Evolutionary conservation across 148 eudicot species (phyloP), one percentile per base, ranked within the genome.

Genomic region (Diospyros kaki): DNA sequence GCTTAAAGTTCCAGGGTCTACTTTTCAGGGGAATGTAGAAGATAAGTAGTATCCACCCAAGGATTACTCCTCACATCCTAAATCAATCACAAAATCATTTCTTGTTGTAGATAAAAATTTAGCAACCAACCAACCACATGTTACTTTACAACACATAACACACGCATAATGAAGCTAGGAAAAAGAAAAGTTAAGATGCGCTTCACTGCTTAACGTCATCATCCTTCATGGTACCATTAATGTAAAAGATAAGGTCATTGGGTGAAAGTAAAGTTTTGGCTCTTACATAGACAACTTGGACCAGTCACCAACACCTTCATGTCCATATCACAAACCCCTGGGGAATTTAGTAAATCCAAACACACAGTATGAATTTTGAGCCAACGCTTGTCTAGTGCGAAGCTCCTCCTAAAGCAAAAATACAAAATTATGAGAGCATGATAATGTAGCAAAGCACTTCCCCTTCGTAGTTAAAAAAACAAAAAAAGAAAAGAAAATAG

Each of bases 361-460:
- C 88, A 87, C 11, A 87, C 88, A 40, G 82, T 87, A 74, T 87
- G 82, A 77, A 85, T 85, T 71, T 85, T 83, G 80, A 77, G 70
- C 91, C 91, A 87, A 65, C 85, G 87, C 50, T 66, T 76, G 75
- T 83, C 83, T 69, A 77, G 52, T 48, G 80, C 83, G 69, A 75
- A 81, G 79, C 87, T 87, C 78, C 80, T 81, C 80, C 86, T 66
- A 64, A 53, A 76, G 42, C 66, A 79, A 41, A 75, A 69, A 53
- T 18, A 51, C 52, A 54, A 66, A 51, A 52, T 45, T 42, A 61
- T 43, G 42, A 40, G 64, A 53, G n/a, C 45, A 62, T 38, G 28
- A 40, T 62, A 53, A 18, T 52, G 11, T 10, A 28, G 10, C 8
- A 6, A 42, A 44, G 69, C 15, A 73, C 58, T 61, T 48, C 58